Evolutionary conservation across 2,329 filamentous ascomycete genomes (phyloP).

Genomic region (Talaromyces funiculosus): DNA sequence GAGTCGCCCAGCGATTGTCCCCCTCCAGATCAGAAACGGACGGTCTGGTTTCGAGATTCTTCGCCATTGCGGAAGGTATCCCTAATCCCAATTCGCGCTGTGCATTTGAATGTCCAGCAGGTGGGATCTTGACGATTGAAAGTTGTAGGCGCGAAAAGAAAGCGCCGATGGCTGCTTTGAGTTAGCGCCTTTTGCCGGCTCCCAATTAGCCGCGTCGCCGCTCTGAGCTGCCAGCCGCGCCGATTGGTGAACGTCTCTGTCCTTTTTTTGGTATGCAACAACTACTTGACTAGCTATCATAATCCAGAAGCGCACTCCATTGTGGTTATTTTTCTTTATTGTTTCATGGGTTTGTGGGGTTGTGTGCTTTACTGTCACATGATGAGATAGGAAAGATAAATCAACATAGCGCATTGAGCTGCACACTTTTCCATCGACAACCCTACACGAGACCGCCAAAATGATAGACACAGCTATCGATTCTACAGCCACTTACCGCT

Average conservation of each 20-base stretch:
- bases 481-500: slow-evolving; percentile 42
- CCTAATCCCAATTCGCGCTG: slow-evolving; percentile 35
- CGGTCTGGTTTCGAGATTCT: slow-evolving; percentile 37
- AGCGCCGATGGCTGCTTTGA: slow-evolving; percentile 10
- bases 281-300: background rate
- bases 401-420: background rate
- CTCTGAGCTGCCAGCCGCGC: slow-evolving; percentile 16
- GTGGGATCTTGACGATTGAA: slow-evolving; percentile 9
- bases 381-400: background rate
- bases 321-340: background rate
- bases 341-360: background rate
- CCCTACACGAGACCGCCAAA: background rate
- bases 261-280: slow-evolving; percentile 1
- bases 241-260: slow-evolving; percentile 15
- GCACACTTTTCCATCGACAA: background rate
- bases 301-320: background rate
- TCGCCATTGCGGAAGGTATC: slow-evolving; percentile 54
- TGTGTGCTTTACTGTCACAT: background rate
- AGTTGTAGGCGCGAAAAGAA: slow-evolving; percentile 8
- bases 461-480: slow-evolving; percentile 29
- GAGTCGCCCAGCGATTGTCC: slow-evolving; percentile 51
- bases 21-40: slow-evolving; percentile 40
- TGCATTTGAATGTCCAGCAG: slow-evolving; percentile 3
- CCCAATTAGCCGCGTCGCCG: slow-evolving; percentile 17
- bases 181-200: slow-evolving; percentile 17